Base-by-base conservation (phyloP, 2,329 filamentous ascomycete genomes). In the Stemphylium beticola region DNA sequence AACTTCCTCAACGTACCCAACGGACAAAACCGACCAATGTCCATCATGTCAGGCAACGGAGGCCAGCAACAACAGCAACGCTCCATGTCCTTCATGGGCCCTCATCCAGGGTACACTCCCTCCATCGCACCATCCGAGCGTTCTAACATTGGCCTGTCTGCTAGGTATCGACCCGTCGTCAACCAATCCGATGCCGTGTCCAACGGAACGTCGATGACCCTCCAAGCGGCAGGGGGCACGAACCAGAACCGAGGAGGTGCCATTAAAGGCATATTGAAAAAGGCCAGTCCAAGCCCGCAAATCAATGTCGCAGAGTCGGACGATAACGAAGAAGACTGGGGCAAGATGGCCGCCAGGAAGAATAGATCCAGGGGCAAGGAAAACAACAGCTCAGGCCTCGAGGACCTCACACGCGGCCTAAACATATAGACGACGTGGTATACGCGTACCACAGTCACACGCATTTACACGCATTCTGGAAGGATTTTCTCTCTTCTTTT, bases 91-190 rank as follows among this genome's bases (percentile, higher is more conserved):
- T 74, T 76, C 47, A 56, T 66, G 58, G 62, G 62, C 14, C 58
- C 62, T 14, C 53, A 57, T 26, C 49, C 57, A 46, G 87, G 85
- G 8, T 98, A 98, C 76, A 85, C 92, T 1, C 87, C 92, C 1
- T 98, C 93, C 0, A 96, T 99, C 63, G 93, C 95, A 2, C 95
- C 95, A 1, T 96, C 92, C 4, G 95, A 98, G 78, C 89, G 95
- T 57, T 98, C 93, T 81, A 98, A 96, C 73, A 81, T 97, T 57
- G 95, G 95, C 14, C 83, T 96, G 47, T 92, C 95, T 8, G 88
- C 91, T 29, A 87, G 95, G 39, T 99, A 99, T 77, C 86, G 95
- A 40, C 92, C 95, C 1, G 93, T 98, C 0, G 92, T 91, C 0
- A 74, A 72, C 41, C 63, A 70, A 33, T 64, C 65, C 33, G 72